Conservation (phyloP, 1,139 yeast species). For the Starmera stellimalicola region DNA sequence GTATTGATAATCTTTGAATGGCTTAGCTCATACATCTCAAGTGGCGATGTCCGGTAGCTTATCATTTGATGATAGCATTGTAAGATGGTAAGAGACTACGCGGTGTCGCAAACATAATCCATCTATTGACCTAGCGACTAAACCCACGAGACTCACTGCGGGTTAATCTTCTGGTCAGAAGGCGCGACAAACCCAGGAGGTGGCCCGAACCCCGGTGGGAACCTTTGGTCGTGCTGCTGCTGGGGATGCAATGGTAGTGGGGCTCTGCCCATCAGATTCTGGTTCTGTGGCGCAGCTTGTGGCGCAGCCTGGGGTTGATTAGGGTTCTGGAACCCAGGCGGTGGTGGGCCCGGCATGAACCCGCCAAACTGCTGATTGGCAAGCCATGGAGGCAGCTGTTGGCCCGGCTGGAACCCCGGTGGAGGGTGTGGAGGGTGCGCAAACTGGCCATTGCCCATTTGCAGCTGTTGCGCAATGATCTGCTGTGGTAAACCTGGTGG, state of each 20-base stretch:
- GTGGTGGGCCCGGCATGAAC: conserved; percentile 2
- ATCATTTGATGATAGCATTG: no score
- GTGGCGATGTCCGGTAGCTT: no score
- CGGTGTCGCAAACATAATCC: no score
- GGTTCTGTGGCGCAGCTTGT: conserved; percentile 10
- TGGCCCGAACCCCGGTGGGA: conserved; percentile 17
- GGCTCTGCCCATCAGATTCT: conserved; percentile 8
- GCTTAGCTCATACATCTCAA: no score
- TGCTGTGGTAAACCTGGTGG: conserved; percentile 20
- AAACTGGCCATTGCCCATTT: conserved; percentile 19
- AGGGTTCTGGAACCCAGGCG: conserved; percentile 2
- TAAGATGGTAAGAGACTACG: no score
- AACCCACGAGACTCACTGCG: no score
- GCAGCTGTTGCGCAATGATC: conserved; percentile 20
- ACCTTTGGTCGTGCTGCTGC: conserved; percentile 6
- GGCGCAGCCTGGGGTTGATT: no score
- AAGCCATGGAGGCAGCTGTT: conserved; percentile 14
- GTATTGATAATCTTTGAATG: no score
- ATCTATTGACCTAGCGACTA: no score
- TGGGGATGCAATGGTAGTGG: conserved; percentile 3
- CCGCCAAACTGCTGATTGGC: conserved; percentile 10
- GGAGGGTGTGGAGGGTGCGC: conserved; percentile 8
- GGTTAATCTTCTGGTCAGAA: no score
- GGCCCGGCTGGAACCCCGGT: conserved; percentile 13
- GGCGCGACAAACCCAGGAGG: conserved; percentile 15